A percentile compares a stretch with the other conserved stretches of the same genome.
These are phyloP conservation scores for Penicillium capsulatum DNA, from an alignment of 2,329 filamentous ascomycete genomes.

Conservation along the genomic window DNA sequence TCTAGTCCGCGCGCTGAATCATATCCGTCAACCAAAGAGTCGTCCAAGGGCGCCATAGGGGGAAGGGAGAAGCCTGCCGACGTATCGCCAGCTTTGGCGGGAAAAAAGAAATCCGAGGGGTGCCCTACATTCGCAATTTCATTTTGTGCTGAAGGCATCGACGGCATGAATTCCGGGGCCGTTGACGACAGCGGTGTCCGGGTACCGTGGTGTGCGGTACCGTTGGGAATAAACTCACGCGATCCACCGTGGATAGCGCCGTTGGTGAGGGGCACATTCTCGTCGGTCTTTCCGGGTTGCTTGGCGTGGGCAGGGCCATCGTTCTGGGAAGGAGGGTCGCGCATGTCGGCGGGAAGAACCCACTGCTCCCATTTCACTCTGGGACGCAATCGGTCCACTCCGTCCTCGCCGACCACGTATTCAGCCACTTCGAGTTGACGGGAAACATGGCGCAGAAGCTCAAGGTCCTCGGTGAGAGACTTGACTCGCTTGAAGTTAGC, in stretches of 20 bases:
- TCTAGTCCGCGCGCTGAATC: conserved; percentile 49
- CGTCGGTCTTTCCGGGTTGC: conserved; percentile 34
- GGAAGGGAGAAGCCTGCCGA: conserved; percentile 42
- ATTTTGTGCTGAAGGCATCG: conserved; percentile 42
- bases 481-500: conserved; percentile 82
- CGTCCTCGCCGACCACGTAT: conserved; percentile 69
- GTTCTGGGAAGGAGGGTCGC: conserved; percentile 69
- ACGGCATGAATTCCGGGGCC: conserved; percentile 60
- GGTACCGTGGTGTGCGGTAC: conserved; percentile 33
- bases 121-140: conserved; percentile 38
- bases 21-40: conserved; percentile 53
- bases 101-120: conserved; percentile 33
- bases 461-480: conserved; percentile 65
- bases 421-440: conserved; percentile 70
- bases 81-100: conserved; percentile 48
- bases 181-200: conserved; percentile 58
- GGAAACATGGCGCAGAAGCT: conserved; percentile 70
- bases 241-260: conserved; percentile 23
- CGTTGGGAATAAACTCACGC: conserved; percentile 38
- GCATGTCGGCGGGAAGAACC: conserved; percentile 66
- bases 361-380: conserved; percentile 75
- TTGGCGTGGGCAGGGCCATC: conserved; percentile 55
- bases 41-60: conserved; percentile 46
- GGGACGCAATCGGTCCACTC: conserved; percentile 71
- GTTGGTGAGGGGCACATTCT: conserved; percentile 36